Evolutionary conservation across 495 filamentous ascomycete species (phyloP).

Genomic region (Aspergillus nanangensis): DNA sequence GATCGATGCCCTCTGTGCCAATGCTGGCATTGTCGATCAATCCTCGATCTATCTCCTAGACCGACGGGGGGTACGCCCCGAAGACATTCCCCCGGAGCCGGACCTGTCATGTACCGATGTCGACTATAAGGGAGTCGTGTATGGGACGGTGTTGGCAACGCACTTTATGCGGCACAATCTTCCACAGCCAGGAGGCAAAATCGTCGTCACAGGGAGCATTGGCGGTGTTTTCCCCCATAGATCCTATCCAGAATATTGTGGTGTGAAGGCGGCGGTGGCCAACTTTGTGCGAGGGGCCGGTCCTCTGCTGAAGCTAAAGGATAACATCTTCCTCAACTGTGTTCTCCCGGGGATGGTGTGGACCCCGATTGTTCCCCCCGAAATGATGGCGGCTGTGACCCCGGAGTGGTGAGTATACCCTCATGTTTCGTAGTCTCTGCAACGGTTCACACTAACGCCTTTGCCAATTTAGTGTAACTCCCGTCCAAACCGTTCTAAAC

Average conservation of each 20-base stretch:
- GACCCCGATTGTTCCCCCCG: constrained; percentile 24
- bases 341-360: constrained; percentile 24
- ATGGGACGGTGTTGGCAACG: constrained; percentile 22
- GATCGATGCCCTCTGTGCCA: constrained; percentile 24
- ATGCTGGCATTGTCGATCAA: constrained; percentile 23
- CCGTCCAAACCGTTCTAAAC: constrained; percentile 19
- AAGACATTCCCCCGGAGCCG: constrained; percentile 22
- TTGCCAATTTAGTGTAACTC: constrained; percentile 15
- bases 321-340: constrained; percentile 25
- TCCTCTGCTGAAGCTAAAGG: constrained; percentile 23
- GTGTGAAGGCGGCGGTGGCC: constrained; percentile 24
- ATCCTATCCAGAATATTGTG: constrained; percentile 26
- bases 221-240: constrained; percentile 20
- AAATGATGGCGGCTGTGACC: constrained; percentile 22
- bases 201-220: constrained; percentile 26
- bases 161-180: constrained; percentile 28
- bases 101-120: constrained; percentile 21
- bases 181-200: constrained; percentile 18
- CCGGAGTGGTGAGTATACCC: constrained; percentile 22
- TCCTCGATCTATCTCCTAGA: constrained; percentile 21
- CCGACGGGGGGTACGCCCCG: constrained; percentile 7
- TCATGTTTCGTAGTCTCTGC: neutral
- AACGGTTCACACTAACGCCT: neutral
- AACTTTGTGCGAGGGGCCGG: constrained; percentile 23
- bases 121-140: constrained; percentile 27